Evolutionary conservation across 352 stramenopile species (phyloP).

Genomic region (Plasmopara muralis): DNA sequence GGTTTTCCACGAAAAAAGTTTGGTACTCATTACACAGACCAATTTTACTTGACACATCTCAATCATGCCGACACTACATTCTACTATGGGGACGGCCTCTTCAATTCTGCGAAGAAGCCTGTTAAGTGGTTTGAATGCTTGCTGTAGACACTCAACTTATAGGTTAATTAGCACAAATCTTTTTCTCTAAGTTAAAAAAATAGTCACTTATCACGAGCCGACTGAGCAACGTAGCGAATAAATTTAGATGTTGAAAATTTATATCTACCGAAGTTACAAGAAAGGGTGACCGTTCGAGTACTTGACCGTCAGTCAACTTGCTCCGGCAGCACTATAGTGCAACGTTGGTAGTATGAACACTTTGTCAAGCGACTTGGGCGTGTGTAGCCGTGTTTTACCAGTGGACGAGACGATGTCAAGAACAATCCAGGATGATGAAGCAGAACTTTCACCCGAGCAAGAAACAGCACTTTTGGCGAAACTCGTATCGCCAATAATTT

Average conservation of each 20-base stretch:
- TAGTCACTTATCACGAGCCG: no score
- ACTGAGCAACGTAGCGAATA: no score
- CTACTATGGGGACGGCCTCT: slow-evolving; percentile 49
- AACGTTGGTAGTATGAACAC: slow-evolving; percentile 22
- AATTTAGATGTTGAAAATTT: no score
- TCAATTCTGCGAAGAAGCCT: slow-evolving; percentile 41
- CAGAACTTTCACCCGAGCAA: slow-evolving; percentile 1
- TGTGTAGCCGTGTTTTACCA: slow-evolving; percentile 16
- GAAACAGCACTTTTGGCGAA: slow-evolving; percentile 11
- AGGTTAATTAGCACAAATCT: no score
- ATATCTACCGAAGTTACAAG: no score
- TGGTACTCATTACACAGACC: slow-evolving; percentile 28
- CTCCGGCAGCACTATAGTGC: neutral
- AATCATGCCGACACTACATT: slow-evolving; percentile 67
- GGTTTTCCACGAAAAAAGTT: slow-evolving; percentile 32
- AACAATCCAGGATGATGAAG: neutral
- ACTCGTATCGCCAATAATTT: slow-evolving; percentile 11
- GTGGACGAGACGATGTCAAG: slow-evolving; percentile 9
- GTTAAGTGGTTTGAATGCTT: slow-evolving; percentile 74
- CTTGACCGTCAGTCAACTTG: slow-evolving; percentile 10
- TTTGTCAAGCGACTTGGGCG: slow-evolving; percentile 13
- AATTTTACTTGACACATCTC: slow-evolving; percentile 52
- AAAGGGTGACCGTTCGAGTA: slow-evolving; percentile 1
- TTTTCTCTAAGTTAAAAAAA: no score
- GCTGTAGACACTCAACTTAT: slow-evolving; percentile 20